phyloP scores from a whole-genome alignment of 23 red algal genomes.

The Gracilaria gracilis region DNA sequence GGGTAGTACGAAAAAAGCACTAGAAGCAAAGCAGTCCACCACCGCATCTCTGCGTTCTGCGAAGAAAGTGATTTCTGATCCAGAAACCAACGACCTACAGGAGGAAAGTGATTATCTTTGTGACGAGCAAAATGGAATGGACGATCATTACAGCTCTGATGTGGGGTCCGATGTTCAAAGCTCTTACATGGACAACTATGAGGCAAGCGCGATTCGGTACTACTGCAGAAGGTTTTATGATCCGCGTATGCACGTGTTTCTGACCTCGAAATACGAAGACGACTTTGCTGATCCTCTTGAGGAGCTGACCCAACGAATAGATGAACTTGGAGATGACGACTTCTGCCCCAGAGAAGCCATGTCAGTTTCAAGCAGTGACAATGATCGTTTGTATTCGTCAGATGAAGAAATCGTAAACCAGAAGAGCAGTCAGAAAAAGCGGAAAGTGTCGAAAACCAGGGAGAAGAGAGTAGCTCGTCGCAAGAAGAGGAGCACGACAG shows the following conservation, averaged over 20 bases:
- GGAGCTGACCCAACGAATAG: conserved; percentile 12
- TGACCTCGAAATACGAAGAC: conserved; percentile 41
- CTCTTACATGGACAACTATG: conserved; percentile 65
- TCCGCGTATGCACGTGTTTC: conserved; percentile 28
- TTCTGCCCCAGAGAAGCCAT: neutral
- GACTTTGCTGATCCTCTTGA: conserved; percentile 37
- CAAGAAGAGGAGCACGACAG: conserved; percentile 1
- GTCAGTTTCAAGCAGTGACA: neutral
- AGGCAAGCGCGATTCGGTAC: conserved; percentile 40
- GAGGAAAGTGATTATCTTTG: neutral
- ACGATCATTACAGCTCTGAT: neutral
- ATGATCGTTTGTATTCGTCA: neutral
- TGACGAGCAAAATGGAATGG: neutral
- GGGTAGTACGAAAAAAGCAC: neutral
- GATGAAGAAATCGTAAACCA: neutral
- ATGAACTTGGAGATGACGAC: conserved; percentile 25
- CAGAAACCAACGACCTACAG: too few species aligned
- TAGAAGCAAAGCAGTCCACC: neutral
- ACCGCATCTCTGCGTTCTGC: neutral
- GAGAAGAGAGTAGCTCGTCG: neutral
- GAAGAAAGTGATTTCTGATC: neutral
- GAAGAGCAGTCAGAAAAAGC: neutral
- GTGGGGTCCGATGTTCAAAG: neutral
- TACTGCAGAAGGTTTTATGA: conserved; percentile 63
- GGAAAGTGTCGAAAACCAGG: neutral